Evolutionary conservation across 179 eudicot species (phyloP).

Genomic region (Nepenthes alata): DNA sequence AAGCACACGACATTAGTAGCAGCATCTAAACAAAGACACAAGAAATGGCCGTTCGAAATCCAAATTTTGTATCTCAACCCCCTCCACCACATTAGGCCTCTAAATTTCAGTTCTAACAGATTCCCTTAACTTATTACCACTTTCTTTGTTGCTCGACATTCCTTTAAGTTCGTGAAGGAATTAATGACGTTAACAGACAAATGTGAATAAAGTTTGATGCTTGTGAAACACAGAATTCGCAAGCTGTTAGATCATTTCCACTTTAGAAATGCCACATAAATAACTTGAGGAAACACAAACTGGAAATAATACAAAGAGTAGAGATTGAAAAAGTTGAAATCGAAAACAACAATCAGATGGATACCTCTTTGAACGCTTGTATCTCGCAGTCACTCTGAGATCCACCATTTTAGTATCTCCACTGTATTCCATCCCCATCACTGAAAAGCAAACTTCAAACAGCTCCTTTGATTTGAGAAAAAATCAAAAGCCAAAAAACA

Average conservation of each 20-base stretch:
- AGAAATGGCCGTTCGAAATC: no score
- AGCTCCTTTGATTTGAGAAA: constrained; percentile 3
- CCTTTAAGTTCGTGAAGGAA: not conserved
- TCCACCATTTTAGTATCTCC: constrained; percentile 27
- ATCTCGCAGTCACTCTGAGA: constrained; percentile 25
- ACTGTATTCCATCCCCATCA: constrained; percentile 44
- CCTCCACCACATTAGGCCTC: no score
- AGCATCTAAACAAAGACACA: no score
- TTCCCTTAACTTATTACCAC: no score
- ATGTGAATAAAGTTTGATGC: not conserved
- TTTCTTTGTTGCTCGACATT: not conserved
- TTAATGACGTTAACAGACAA: not conserved
- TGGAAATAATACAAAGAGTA: constrained; percentile 1
- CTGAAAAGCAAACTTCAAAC: constrained; percentile 2
- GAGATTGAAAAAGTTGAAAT: not conserved
- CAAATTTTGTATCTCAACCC: no score
- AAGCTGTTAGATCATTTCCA: no score
- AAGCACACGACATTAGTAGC: no score
- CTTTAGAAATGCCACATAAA: no score
- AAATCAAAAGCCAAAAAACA: not conserved
- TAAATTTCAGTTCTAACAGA: no score
- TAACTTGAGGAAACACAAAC: not conserved
- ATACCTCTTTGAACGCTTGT: constrained; percentile 67
- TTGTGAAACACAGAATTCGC: no score
- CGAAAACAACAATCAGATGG: not conserved